Conservation (phyloP, 164 flowering plant genomes). For the Santalum album region DNA sequence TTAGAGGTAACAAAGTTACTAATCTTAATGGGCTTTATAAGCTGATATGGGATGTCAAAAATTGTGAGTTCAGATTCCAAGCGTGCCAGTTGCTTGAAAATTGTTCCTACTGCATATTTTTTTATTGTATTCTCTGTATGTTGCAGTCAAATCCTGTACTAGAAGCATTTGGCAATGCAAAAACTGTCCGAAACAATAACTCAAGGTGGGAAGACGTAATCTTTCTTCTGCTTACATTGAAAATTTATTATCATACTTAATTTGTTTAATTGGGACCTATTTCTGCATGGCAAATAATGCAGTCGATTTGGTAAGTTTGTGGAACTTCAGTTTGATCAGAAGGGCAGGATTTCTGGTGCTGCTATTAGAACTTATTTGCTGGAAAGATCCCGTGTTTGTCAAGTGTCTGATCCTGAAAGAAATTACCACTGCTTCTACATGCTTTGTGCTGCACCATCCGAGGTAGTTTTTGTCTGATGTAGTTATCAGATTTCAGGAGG, state of each 20-base stretch:
- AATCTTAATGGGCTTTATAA: neutral
- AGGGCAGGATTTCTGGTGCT: conserved; percentile 6
- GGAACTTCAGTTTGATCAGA: conserved; percentile 2
- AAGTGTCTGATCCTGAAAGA: conserved; percentile 4
- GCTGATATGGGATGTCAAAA: neutral
- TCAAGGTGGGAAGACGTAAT: neutral
- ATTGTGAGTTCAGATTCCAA: neutral
- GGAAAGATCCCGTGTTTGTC: conserved; percentile 6
- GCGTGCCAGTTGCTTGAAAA: neutral
- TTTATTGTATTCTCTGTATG: neutral
- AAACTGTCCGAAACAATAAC: conserved; percentile 3
- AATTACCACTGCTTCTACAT: conserved; percentile 5
- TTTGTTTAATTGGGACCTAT: neutral
- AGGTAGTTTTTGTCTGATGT: neutral
- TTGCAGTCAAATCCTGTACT: conserved; percentile 2
- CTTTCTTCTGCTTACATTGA: neutral
- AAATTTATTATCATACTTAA: neutral
- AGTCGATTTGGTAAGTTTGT: conserved; percentile 5
- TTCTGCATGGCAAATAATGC: neutral
- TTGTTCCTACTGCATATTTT: neutral
- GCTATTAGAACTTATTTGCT: conserved; percentile 1
- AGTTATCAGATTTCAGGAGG: neutral
- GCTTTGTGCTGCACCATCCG: conserved; percentile 3
- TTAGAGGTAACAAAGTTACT: conserved; percentile 37
- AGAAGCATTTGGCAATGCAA: conserved; percentile 5